Base-by-base conservation (phyloP, 441 rosid genomes). In the Pelargonium cotyledonis region DNA sequence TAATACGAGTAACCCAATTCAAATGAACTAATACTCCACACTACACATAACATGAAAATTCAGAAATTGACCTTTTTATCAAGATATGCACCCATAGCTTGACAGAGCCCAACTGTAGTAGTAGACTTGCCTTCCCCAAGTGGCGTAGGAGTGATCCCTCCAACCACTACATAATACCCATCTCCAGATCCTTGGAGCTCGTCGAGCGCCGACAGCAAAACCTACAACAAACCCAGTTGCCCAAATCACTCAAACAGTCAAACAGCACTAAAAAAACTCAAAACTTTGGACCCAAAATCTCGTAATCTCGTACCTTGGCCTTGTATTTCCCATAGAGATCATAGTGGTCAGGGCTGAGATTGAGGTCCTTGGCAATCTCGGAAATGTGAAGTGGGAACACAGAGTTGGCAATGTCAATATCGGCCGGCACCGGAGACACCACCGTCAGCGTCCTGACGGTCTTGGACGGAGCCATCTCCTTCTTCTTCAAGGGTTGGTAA, bases 61-160 rank as follows among this genome's bases (percentile, higher is more conserved):
- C 58, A 92, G 31, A 1, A 29, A 29, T 29, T 29, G 31, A 29
- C 97, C 93, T 95, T 92, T 78, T 88, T 95, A 76, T 89, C 88
- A 15, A 95, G 97, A 77, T 84, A 85, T 58, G 98, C 97, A 16
- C 97, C 99, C 85, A 90, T 76, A 40, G 99, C 96, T 83, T 95
- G 99, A 69, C 98, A 92, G 71, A 95, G 88, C 2, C 99, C 98
- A 44, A 92, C 98, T 8, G 97, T 92, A 51, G 99, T 95, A 40
- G 99, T 95, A 8, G 96, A 88, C 70, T 95, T 95, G 81, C 99
- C 99, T 82, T 95, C 99, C 44, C 99, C 99, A 43, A 95, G 95
- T 51, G 99, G 99, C 67, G 99, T 92, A 8, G 99, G 99, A 71
- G 99, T 92, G 67, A 92, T 95, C 71, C 99, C 99, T 66, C 98